These are phyloP conservation scores for Phyllosticta citribraziliensis DNA, from an alignment of 2,329 filamentous ascomycete genomes.

Conservation along the genomic window DNA sequence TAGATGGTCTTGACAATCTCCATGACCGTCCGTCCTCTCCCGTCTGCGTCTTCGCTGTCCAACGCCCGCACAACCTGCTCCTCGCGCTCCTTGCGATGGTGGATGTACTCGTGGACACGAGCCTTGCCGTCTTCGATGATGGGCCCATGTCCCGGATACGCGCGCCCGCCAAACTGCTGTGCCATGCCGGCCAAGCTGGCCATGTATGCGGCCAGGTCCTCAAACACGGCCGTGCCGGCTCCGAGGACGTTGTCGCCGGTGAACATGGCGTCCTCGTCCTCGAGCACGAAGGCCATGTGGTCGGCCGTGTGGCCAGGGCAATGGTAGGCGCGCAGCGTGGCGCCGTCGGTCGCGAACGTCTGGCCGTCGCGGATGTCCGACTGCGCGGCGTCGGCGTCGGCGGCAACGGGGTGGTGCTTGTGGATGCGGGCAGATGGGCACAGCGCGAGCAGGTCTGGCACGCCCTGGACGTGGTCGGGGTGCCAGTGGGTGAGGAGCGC, in stretches of 20 bases:
- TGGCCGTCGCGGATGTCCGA: constrained; percentile 48
- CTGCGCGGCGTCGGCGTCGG: constrained; percentile 31
- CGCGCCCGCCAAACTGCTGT: constrained; percentile 53
- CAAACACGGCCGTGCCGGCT: constrained; percentile 78
- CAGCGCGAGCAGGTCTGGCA: constrained; percentile 55
- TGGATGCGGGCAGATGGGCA: constrained; percentile 56
- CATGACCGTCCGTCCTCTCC: constrained; percentile 54
- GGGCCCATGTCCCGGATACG: constrained; percentile 81
- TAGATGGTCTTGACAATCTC: constrained; percentile 88
- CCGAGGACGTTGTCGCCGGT: constrained; percentile 85
- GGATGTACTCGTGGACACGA: constrained; percentile 73
- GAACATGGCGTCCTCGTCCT: constrained; percentile 74
- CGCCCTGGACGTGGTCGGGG: constrained; percentile 70
- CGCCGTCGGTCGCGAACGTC: constrained; percentile 48
- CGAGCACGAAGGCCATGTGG: constrained; percentile 68
- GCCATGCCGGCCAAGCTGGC: constrained; percentile 60
- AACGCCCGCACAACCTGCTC: constrained; percentile 29
- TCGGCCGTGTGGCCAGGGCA: constrained; percentile 72
- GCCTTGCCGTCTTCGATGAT: constrained; percentile 62
- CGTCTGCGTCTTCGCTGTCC: constrained; percentile 7
- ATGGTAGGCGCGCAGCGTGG: constrained; percentile 56
- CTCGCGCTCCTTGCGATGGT: constrained; percentile 50
- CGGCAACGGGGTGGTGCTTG: constrained; percentile 45
- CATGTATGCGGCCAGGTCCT: constrained; percentile 63
- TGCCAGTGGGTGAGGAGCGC: constrained; percentile 90